Percentiles rank a stretch among this genome's conserved stretches.
phyloP scores from a whole-genome alignment of 2,329 filamentous ascomycete species.

The Mycosphaerelloides madeirae region DNA sequence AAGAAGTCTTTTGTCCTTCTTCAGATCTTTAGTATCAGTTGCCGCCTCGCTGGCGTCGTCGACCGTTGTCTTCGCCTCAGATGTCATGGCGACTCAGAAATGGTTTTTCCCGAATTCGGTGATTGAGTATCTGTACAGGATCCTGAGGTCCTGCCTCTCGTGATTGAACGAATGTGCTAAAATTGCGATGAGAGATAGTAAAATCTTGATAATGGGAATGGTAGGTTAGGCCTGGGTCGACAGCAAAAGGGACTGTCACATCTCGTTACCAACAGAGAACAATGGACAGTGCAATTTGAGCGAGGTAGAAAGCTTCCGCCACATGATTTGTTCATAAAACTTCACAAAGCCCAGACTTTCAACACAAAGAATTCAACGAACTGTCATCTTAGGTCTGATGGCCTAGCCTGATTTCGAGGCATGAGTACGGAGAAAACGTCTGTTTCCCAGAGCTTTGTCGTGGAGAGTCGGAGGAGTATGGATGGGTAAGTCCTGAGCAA shows the following conservation, averaged over 20 bases:
- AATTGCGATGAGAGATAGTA: not conserved
- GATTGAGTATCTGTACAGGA: not conserved
- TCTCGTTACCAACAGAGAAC: not conserved
- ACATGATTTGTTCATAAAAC: not conserved
- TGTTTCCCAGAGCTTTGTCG: no score
- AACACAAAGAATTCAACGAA: no score
- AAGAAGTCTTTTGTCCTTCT: not conserved
- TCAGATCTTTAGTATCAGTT: not conserved
- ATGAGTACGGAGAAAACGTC: no score
- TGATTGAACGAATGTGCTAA: not conserved
- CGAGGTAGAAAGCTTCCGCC: not conserved
- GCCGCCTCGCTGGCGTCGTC: not conserved
- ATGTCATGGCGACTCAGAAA: not conserved
- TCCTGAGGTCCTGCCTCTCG: conserved; percentile 5
- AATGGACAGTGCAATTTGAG: not conserved
- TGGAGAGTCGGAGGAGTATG: no score
- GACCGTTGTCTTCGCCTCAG: not conserved
- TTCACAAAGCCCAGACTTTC: not conserved
- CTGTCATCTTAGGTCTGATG: no score
- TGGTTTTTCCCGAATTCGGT: not conserved
- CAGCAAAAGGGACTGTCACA: not conserved
- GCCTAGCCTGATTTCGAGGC: no score
- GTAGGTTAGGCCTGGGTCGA: not conserved
- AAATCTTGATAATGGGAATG: not conserved
- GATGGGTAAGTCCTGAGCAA: no score